These are phyloP conservation scores for Pseudopyricularia javanii DNA, from an alignment of 2,329 filamentous ascomycete genomes.

Conservation along the genomic window DNA sequence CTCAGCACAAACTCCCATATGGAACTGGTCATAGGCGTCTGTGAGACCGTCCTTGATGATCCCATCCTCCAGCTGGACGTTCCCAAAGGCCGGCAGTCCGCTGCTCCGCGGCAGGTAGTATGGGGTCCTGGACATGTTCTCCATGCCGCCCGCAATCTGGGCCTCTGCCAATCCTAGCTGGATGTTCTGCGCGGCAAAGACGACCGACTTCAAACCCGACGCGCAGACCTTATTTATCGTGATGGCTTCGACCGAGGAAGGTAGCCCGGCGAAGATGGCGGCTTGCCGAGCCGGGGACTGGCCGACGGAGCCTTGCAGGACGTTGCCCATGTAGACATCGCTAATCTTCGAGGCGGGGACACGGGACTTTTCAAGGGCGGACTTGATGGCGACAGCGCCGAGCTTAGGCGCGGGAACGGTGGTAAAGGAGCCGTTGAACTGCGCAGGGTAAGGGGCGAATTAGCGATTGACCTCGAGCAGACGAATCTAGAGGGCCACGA, in stretches of 20 bases:
- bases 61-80: slow-evolving; percentile 80
- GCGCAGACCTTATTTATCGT: slow-evolving; percentile 99
- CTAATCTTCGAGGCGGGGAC: slow-evolving; percentile 71
- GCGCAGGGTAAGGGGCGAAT: not conserved
- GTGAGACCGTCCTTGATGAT: slow-evolving; percentile 89
- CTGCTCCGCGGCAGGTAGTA: slow-evolving; percentile 81
- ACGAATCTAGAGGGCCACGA: not conserved
- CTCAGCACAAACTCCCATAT: slow-evolving; percentile 97
- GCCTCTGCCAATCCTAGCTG: slow-evolving; percentile 82
- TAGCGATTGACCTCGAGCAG: not conserved
- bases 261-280: slow-evolving; percentile 73
- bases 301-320: slow-evolving; percentile 70
- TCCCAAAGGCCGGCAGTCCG: slow-evolving; percentile 72
- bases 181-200: slow-evolving; percentile 84
- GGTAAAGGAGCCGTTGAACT: slow-evolving; percentile 92
- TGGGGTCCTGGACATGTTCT: slow-evolving; percentile 91
- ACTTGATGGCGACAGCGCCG: slow-evolving; percentile 82
- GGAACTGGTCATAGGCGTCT: slow-evolving; percentile 92
- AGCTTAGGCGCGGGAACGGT: slow-evolving; percentile 77
- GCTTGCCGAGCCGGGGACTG: slow-evolving; percentile 91
- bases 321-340: slow-evolving; percentile 96
- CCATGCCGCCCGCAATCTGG: slow-evolving; percentile 90
- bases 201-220: slow-evolving; percentile 85
- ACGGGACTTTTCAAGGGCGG: slow-evolving; percentile 74
- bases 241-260: slow-evolving; percentile 69